Conservation (phyloP, 2,329 filamentous ascomycete genomes). For the Colletotrichum sp. region DNA sequence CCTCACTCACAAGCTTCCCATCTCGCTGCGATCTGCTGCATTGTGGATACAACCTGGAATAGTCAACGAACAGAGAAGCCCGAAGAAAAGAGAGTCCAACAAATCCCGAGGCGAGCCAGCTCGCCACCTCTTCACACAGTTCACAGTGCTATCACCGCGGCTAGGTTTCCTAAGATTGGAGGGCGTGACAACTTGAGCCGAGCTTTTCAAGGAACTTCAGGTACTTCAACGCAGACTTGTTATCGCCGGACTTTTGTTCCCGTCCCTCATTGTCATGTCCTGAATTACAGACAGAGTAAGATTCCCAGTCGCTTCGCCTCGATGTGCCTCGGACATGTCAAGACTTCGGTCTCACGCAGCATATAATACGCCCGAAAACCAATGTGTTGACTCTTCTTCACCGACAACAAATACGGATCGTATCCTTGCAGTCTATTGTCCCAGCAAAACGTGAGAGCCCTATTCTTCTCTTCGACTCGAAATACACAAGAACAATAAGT, state of each 20-base stretch:
- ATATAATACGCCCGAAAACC: neutral
- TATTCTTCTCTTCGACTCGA: fast-evolving
- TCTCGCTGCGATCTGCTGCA: neutral
- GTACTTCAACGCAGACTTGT: fast-evolving
- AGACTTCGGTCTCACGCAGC: neutral
- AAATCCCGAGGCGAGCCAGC: neutral
- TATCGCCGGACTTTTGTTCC: neutral
- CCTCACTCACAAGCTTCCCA: neutral
- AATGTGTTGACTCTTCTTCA: no score
- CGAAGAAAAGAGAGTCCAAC: fast-evolving
- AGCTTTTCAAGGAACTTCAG: neutral
- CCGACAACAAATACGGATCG: neutral
- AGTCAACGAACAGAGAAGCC: neutral
- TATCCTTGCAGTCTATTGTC: neutral
- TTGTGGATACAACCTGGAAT: neutral
- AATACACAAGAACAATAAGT: neutral
- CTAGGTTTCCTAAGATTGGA: neutral
- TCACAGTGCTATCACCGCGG: neutral
- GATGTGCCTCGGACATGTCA: no score
- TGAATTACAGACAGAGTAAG: neutral
- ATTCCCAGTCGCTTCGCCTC: neutral
- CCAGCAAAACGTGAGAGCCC: fast-evolving
- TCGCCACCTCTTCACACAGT: neutral
- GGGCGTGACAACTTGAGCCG: fast-evolving
- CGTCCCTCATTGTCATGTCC: fast-evolving